Evolutionary conservation across 164 flowering plant species (phyloP).

Genomic region (Vitis labrusca): DNA sequence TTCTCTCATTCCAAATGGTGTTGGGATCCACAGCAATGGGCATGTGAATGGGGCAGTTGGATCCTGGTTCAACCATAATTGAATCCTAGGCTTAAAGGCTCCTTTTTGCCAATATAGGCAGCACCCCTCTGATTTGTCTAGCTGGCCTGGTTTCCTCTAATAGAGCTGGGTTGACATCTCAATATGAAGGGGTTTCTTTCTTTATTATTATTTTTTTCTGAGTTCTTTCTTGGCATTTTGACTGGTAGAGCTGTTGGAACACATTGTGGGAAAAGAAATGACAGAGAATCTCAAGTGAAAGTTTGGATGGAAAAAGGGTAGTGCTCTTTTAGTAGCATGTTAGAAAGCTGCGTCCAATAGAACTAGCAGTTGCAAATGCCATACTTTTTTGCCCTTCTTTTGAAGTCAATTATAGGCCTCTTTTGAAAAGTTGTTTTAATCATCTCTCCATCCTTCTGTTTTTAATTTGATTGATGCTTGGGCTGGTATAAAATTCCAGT

Average conservation of each 20-base stretch:
- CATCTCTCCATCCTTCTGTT: too few species aligned
- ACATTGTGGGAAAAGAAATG: background rate
- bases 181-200: slow-evolving; percentile 12
- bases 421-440: slow-evolving; percentile 13
- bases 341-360: slow-evolving; percentile 13
- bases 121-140: background rate
- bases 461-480: too few species aligned
- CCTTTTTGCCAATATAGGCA: too few species aligned
- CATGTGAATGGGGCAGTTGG: slow-evolving; percentile 75
- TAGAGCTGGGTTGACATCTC: slow-evolving; percentile 19
- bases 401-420: slow-evolving; percentile 11
- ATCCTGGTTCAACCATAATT: slow-evolving; percentile 83
- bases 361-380: slow-evolving; percentile 43
- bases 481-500: too few species aligned
- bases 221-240: slow-evolving; percentile 31
- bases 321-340: background rate
- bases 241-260: slow-evolving; percentile 40
- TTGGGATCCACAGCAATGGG: slow-evolving; percentile 75
- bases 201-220: slow-evolving; percentile 1
- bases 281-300: background rate
- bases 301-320: background rate
- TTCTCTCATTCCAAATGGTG: slow-evolving; percentile 62
- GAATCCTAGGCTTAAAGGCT: background rate
- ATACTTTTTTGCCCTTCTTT: slow-evolving; percentile 10
- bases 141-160: background rate